Conservation (phyloP, 73 alveolate genomes). For the Stentor coeruleus region DNA sequence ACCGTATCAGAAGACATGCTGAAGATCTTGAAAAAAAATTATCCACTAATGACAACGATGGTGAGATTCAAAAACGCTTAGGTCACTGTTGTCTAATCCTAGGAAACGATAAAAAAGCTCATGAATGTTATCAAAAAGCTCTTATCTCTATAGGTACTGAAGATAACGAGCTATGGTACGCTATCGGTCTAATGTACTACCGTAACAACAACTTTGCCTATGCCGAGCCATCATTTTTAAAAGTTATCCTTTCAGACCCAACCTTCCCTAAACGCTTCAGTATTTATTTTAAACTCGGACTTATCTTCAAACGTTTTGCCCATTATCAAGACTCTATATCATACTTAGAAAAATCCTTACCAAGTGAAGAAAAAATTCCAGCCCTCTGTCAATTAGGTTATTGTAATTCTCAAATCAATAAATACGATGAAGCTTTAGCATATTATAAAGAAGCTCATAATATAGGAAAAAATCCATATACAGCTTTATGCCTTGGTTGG, state of each 20-base stretch:
- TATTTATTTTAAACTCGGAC: background rate
- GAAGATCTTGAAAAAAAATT: background rate
- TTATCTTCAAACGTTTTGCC: background rate
- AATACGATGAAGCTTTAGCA: background rate
- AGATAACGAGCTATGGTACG: background rate
- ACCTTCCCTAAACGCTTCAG: background rate
- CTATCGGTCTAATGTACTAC: background rate
- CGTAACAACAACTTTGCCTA: background rate
- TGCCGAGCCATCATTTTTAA: constrained; percentile 3
- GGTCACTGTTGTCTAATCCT: background rate
- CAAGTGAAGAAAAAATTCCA: background rate
- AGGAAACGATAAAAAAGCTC: background rate
- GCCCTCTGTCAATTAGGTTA: background rate
- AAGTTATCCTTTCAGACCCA: background rate
- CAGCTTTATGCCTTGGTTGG: background rate
- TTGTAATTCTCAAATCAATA: background rate
- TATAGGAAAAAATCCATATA: background rate
- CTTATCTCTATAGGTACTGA: background rate
- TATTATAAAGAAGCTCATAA: background rate
- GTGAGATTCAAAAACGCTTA: background rate
- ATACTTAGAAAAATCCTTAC: background rate
- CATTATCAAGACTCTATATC: background rate
- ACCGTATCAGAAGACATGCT: background rate
- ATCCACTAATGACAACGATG: background rate
- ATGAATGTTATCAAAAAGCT: background rate